Evolutionary conservation across 768 basidiomycete genomes (phyloP), one percentile per base, ranked within the genome.

Genomic region (Pulveroboletus sp.): DNA sequence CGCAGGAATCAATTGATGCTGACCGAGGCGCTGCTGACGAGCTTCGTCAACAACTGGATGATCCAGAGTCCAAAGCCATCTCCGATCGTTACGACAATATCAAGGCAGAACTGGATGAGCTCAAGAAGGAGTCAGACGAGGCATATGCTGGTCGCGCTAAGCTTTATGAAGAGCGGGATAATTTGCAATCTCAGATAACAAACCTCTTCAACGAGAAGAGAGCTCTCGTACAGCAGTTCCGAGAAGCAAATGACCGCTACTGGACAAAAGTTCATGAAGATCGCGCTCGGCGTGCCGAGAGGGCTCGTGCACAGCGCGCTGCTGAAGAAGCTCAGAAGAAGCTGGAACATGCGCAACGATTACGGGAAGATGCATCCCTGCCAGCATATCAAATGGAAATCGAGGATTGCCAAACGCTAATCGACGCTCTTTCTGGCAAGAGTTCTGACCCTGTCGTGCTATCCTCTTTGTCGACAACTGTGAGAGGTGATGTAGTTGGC

Each of bases 361-460:
- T 97, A 40, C 83, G 88, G 43, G 97, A 99, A 51, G 94, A 98
- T 65, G 97, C 97, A 20, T 81, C 84, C 50, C 62, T 77, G 20
- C 94, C 97, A 23, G 97, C 97, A 0, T 98, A 81, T 77, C 90
- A 91, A 61, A 77, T 83, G 45, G 83, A 97, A 66, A 93, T 99
- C 60, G 92, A 98, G 73, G 97, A 98, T 66, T 97, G 94, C 72
- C 87, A 90, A 63, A 95, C 88, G 4, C 81, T 97, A 56, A 85
- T 95, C 63, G 87, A 93, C 67, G 83, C 76, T 63, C 83, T 97
- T 70, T 83, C 79, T 16, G 87, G 87, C 20, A 88, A 85, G 68
- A 69, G 71, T 37, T 71, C 71, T 34, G 77, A 73, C 13, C 69
- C 71, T 33, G 69, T 70, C 29, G 67, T 71, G 12, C 66, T 73